phyloP scores from a whole-genome alignment of 768 basidiomycete genomes.

The Lentinula edodes region DNA sequence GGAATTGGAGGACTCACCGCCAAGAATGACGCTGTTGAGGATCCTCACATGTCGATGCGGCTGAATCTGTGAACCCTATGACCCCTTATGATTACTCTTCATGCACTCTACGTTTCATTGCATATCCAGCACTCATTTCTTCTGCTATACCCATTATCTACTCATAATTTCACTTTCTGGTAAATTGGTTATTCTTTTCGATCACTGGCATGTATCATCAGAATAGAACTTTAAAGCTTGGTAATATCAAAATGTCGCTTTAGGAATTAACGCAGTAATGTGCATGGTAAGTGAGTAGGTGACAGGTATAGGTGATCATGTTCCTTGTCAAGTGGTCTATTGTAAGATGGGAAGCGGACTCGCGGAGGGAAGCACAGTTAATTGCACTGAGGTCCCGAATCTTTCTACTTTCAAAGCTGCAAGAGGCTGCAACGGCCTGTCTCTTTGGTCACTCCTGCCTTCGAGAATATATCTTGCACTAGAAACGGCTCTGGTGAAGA shows the following conservation, averaged over 20 bases:
- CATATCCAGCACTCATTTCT: conserved; percentile 16
- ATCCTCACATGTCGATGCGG: conserved; percentile 80
- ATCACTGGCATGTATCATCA: conserved; percentile 1
- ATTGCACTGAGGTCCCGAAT: no score
- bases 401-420: no score
- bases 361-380: no score
- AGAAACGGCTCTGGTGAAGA: no score
- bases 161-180: conserved; percentile 13
- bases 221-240: conserved; percentile 6
- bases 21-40: conserved; percentile 53
- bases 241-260: neutral
- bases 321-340: no score
- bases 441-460: no score
- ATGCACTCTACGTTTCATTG: conserved; percentile 16
- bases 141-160: conserved; percentile 31
- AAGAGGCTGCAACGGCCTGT: no score
- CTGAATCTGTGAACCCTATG: conserved; percentile 24
- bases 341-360: no score
- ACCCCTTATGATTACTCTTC: conserved; percentile 19
- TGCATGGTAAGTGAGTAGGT: neutral
- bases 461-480: no score
- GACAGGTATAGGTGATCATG: neutral
- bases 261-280: neutral
- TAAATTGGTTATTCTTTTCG: conserved; percentile 6
- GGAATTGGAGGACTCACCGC: conserved; percentile 46